These are phyloP conservation scores for Clavispora fructus DNA, from an alignment of 805 yeast genomes.

Conservation along the genomic window DNA sequence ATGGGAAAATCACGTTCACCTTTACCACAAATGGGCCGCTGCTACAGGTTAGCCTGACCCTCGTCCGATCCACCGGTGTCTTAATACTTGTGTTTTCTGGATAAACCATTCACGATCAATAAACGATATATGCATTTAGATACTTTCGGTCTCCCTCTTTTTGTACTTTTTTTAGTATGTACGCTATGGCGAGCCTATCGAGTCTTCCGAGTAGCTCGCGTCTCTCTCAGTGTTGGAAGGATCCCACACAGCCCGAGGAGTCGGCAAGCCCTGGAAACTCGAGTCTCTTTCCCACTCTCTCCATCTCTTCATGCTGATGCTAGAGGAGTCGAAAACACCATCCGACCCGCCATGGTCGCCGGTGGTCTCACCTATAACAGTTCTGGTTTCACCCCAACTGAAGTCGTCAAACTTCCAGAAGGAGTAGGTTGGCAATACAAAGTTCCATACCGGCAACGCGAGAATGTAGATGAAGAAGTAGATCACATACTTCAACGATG, in stretches of 20 bases:
- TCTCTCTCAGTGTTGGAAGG: conserved; percentile 31
- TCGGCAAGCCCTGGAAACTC: conserved; percentile 15
- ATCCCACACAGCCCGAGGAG: conserved; percentile 43
- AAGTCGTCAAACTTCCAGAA: conserved; percentile 96
- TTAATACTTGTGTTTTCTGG: neutral
- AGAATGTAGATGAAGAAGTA: conserved; percentile 76
- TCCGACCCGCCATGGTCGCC: conserved; percentile 61
- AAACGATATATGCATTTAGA: neutral
- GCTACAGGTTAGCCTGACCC: neutral
- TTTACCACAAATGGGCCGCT: neutral
- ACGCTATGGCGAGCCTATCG: conserved; percentile 6
- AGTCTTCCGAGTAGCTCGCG: conserved; percentile 23
- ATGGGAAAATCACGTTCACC: neutral
- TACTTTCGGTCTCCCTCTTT: neutral
- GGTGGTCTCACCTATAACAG: conserved; percentile 64
- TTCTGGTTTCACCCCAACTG: conserved; percentile 93
- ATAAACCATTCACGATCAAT: neutral
- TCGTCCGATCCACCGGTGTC: neutral
- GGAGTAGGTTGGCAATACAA: conserved; percentile 78
- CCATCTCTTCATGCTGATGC: conserved; percentile 91
- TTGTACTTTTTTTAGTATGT: too few relatives aligned
- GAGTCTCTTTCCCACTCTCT: conserved; percentile 72
- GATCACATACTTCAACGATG: conserved; percentile 61
- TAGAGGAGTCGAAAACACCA: conserved; percentile 89
- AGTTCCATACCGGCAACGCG: conserved; percentile 93